A percentile compares a stretch with the other conserved stretches of the same genome.
Evolutionary conservation across 2,329 filamentous ascomycete species (phyloP).

Genomic region (Colletotrichum melonis): DNA sequence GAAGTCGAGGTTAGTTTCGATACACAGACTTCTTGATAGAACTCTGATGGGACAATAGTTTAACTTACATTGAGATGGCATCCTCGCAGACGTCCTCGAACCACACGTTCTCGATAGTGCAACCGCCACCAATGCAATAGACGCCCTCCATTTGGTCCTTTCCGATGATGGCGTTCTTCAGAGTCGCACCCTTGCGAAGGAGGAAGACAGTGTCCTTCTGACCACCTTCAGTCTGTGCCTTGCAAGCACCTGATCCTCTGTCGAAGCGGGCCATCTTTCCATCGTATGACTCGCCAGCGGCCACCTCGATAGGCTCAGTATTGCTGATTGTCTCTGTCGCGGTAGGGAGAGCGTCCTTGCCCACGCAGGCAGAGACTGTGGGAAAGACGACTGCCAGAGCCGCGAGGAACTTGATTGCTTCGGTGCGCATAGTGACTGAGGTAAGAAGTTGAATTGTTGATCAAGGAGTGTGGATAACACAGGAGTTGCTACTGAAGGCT

Average conservation of each 20-base stretch:
- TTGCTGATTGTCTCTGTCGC: conserved; percentile 42
- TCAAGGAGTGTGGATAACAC: background rate
- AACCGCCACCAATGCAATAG: conserved; percentile 42
- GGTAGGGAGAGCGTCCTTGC: conserved; percentile 43
- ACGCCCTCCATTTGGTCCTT: conserved; percentile 44
- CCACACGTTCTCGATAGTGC: conserved; percentile 42
- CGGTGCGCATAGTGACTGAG: conserved; percentile 11
- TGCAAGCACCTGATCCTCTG: conserved; percentile 53
- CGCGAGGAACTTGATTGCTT: conserved; percentile 26
- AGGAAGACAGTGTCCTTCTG: conserved; percentile 57
- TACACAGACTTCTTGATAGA: too few species aligned
- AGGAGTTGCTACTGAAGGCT: background rate
- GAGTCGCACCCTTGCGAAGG: conserved; percentile 53
- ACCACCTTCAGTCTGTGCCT: conserved; percentile 54
- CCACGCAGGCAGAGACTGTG: conserved; percentile 38
- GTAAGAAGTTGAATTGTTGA: background rate
- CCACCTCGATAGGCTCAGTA: conserved; percentile 46
- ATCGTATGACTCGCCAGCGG: conserved; percentile 45
- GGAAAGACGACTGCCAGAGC: conserved; percentile 35
- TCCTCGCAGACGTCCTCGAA: conserved; percentile 43
- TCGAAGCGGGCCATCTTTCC: conserved; percentile 50
- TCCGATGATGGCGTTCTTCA: conserved; percentile 61
- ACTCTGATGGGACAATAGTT: background rate
- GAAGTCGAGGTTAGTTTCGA: background rate
- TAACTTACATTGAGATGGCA: conserved; percentile 39